Conservation (phyloP, 371 early-diverging fungal species). For the Circinella umbellata region DNA sequence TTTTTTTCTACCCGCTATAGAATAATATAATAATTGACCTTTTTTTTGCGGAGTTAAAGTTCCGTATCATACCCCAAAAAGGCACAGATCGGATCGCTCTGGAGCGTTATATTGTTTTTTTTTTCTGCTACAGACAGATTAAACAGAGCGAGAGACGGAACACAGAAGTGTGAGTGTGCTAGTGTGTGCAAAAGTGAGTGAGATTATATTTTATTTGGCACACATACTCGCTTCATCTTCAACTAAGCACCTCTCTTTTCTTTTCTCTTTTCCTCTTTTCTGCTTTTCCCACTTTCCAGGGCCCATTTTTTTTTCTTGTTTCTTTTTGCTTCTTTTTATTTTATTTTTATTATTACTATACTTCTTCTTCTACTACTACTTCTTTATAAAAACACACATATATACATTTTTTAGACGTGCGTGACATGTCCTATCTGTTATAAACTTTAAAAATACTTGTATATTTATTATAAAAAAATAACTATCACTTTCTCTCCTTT, state of each 20-base stretch:
- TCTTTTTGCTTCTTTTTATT: conserved; percentile 6
- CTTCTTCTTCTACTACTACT: no score
- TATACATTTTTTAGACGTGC: neutral
- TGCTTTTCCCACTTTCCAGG: neutral
- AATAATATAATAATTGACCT: neutral
- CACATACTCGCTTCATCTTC: neutral
- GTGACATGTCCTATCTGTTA: conserved; percentile 12
- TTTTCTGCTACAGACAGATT: no score
- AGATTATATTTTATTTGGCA: neutral
- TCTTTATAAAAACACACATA: no score
- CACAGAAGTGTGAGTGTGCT: neutral
- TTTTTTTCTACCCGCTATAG: neutral
- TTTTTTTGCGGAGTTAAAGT: neutral
- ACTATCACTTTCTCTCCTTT: conserved; percentile 7
- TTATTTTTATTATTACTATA: neutral
- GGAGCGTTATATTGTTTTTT: neutral
- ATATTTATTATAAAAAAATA: neutral
- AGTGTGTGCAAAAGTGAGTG: neutral
- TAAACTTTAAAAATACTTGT: conserved; percentile 1
- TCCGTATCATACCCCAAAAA: conserved; percentile 10
- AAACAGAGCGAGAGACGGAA: neutral
- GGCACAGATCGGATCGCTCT: conserved; percentile 21
- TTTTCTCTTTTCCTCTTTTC: conserved; percentile 5
- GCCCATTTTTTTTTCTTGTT: no score
- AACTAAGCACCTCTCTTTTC: conserved; percentile 2